Conservation (phyloP, 2,329 filamentous ascomycete species). For the Davidsoniella virescens region DNA sequence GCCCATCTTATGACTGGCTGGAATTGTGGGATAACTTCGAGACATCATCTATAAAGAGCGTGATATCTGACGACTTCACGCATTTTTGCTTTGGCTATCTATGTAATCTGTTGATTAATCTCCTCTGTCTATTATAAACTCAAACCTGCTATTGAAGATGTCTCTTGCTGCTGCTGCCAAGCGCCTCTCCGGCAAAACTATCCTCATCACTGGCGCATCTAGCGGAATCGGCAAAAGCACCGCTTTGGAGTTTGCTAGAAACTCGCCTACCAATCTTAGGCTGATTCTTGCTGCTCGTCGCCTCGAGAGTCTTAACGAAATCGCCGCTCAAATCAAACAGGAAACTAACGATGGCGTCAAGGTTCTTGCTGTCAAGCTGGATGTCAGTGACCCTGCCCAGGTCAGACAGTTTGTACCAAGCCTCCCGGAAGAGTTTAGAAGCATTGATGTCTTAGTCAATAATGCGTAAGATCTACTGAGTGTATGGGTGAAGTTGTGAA, state of each 20-base stretch:
- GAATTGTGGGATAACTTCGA: too few relatives aligned
- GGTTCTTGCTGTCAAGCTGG: constrained; percentile 67
- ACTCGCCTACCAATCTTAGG: constrained; percentile 61
- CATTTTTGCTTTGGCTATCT: too few relatives aligned
- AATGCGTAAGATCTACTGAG: constrained; percentile 57
- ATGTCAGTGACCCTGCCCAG: constrained; percentile 67
- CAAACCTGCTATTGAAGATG: constrained; percentile 23
- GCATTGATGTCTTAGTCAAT: constrained; percentile 83
- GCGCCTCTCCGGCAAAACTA: constrained; percentile 83
- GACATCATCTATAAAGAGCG: too few relatives aligned
- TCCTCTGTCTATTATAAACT: not conserved
- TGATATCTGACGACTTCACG: too few relatives aligned
- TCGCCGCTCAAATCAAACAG: constrained; percentile 59
- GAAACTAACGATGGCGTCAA: constrained; percentile 69
- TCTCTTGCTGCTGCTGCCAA: constrained; percentile 51
- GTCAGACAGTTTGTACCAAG: constrained; percentile 54
- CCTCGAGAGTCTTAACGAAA: constrained; percentile 56
- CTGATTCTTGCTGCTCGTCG: constrained; percentile 81
- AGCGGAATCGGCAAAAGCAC: constrained; percentile 75
- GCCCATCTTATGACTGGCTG: too few relatives aligned
- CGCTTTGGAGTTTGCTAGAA: constrained; percentile 86
- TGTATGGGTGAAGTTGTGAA: not conserved
- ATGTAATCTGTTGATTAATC: not conserved
- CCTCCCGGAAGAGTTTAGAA: constrained; percentile 66
- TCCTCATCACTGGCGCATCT: constrained; percentile 81